These are phyloP conservation scores for Lyophyllum shimeji DNA, from an alignment of 768 basidiomycete genomes.

Conservation along the genomic window DNA sequence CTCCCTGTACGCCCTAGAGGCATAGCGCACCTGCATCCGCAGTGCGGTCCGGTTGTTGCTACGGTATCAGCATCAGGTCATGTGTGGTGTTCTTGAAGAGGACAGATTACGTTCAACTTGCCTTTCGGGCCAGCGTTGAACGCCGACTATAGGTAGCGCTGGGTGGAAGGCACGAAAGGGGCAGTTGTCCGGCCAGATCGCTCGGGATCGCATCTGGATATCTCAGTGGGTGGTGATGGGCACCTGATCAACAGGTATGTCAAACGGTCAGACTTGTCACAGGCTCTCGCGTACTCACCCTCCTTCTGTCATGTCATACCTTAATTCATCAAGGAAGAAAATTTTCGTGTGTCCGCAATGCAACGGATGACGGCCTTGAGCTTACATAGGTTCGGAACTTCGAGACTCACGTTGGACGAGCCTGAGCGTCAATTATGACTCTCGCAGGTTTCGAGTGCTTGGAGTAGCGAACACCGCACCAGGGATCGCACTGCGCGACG, in stretches of 20 bases:
- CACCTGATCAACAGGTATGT: no score
- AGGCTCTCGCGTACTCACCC: not conserved
- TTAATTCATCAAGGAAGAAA: not conserved
- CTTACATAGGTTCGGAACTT: not conserved
- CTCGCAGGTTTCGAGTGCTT: not conserved
- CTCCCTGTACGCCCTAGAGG: not conserved
- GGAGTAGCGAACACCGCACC: no score
- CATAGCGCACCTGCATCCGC: not conserved
- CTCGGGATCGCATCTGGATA: not conserved
- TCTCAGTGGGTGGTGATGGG: not conserved
- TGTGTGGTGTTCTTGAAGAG: not conserved
- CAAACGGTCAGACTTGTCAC: not conserved
- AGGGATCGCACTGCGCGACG: no score
- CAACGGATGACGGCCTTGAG: not conserved
- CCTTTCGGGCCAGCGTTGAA: not conserved
- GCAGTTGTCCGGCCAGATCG: not conserved
- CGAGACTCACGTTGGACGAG: not conserved
- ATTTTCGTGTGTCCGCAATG: not conserved
- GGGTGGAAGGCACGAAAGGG: not conserved
- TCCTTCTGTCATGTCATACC: not conserved
- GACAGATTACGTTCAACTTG: not conserved
- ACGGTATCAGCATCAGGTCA: not conserved
- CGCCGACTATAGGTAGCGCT: not conserved
- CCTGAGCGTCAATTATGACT: not conserved
- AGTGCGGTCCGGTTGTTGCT: not conserved